Evolutionary conservation across 768 basidiomycete species (phyloP).

Genomic region (Porphyrellus cyaneotinctus): DNA sequence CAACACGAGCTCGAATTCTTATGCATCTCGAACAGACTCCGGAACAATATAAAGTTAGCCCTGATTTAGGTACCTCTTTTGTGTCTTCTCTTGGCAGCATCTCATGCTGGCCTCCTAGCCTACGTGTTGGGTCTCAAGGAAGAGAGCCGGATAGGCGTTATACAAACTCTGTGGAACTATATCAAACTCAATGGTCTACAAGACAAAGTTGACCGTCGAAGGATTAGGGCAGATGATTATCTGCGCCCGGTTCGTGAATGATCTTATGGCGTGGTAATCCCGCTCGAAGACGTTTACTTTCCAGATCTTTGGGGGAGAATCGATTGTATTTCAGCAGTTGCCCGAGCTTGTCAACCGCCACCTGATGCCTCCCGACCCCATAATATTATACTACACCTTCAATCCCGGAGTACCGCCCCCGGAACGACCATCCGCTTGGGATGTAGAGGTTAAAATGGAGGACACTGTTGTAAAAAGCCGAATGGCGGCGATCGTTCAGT

Average conservation of each 20-base stretch:
- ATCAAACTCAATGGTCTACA: conserved; percentile 81
- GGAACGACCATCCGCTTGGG: conserved; percentile 75
- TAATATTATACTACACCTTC: conserved; percentile 72
- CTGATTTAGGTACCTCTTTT: conserved; percentile 58
- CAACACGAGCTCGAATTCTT: conserved; percentile 77
- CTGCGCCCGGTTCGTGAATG: conserved; percentile 53
- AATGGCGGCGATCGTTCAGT: conserved; percentile 66
- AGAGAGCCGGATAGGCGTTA: conserved; percentile 74
- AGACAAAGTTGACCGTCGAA: conserved; percentile 73
- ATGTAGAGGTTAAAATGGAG: conserved; percentile 86
- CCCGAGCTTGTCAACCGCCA: conserved; percentile 84
- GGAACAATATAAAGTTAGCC: conserved; percentile 75
- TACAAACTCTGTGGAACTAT: conserved; percentile 88
- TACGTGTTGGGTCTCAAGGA: conserved; percentile 75
- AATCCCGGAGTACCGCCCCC: conserved; percentile 60
- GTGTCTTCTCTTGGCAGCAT: neutral
- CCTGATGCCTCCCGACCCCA: conserved; percentile 72
- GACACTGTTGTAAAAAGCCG: conserved; percentile 69
- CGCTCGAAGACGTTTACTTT: neutral
- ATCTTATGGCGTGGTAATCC: neutral
- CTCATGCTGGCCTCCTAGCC: conserved; percentile 34
- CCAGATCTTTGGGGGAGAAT: conserved; percentile 70
- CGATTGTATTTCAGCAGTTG: conserved; percentile 70
- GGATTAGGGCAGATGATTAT: conserved; percentile 65
- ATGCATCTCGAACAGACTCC: conserved; percentile 84